A percentile compares a stretch with the other conserved stretches of the same genome.
Conservation (phyloP, 2,329 filamentous ascomycete genomes). For the Exophiala phaeomuriformis region DNA sequence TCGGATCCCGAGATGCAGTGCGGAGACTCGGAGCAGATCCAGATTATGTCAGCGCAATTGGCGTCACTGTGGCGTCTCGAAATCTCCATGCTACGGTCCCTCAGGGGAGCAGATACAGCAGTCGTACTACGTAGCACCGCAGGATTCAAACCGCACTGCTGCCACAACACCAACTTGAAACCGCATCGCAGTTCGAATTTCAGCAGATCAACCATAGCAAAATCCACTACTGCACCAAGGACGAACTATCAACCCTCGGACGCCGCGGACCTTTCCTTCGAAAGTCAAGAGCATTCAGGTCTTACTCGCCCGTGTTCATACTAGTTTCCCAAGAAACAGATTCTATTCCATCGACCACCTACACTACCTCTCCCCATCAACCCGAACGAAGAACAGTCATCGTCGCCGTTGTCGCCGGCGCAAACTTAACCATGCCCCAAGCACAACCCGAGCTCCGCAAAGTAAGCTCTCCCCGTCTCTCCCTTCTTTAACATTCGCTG, state of each 20-base stretch:
- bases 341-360: neutral
- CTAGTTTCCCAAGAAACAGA: too few species aligned
- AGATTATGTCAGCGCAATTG: too few species aligned
- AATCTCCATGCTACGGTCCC: too few species aligned
- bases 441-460: constrained; percentile 99
- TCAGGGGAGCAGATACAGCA: too few species aligned
- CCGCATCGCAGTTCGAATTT: too few species aligned
- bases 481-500: neutral
- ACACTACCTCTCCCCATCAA: neutral
- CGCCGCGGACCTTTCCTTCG: neutral
- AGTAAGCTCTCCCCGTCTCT: constrained; percentile 46
- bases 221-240: neutral
- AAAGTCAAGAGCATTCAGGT: neutral
- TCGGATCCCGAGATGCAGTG: constrained; percentile 3
- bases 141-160: too few species aligned
- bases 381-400: neutral
- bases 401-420: neutral
- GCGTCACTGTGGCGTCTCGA: too few species aligned
- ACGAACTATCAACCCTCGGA: neutral
- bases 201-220: neutral
- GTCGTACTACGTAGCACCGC: too few species aligned
- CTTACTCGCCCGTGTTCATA: neutral
- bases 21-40: too few species aligned
- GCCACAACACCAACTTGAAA: too few species aligned
- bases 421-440: constrained; percentile 66